phyloP scores from a whole-genome alignment of 805 yeast species.

The Dipodascopsis uninucleata region DNA sequence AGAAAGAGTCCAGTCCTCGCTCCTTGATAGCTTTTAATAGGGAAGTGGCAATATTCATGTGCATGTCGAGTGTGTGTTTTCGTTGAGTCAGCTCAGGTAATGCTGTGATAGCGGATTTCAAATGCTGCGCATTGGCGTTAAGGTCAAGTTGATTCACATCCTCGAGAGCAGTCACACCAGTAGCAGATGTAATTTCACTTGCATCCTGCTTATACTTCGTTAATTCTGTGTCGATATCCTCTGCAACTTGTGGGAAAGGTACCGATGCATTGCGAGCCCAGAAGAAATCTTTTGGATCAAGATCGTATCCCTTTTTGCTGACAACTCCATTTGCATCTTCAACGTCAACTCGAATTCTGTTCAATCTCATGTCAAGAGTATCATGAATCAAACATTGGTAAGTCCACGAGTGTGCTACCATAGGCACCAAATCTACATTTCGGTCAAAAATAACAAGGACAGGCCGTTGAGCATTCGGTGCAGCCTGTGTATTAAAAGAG shows the following conservation, averaged over 20 bases:
- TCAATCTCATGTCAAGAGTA: slow-evolving; percentile 75
- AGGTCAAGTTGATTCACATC: slow-evolving; percentile 54
- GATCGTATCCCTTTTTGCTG: slow-evolving; percentile 61
- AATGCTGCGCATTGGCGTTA: slow-evolving; percentile 37
- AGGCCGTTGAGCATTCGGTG: slow-evolving; percentile 9
- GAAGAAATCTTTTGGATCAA: slow-evolving; percentile 90
- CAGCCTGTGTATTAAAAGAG: slow-evolving; percentile 17
- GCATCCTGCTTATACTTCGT: slow-evolving; percentile 83
- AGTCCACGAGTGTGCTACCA: slow-evolving; percentile 97
- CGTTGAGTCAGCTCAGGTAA: slow-evolving; percentile 89
- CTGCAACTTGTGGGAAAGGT: slow-evolving; percentile 99
- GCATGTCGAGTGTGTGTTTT: slow-evolving; percentile 87
- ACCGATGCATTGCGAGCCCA: slow-evolving; percentile 80
- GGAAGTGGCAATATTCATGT: slow-evolving; percentile 89
- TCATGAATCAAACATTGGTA: slow-evolving; percentile 96
- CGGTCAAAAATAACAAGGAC: slow-evolving; percentile 84
- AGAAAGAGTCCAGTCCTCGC: slow-evolving; percentile 83
- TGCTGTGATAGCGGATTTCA: slow-evolving; percentile 74
- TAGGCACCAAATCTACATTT: slow-evolving; percentile 82
- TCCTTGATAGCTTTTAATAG: slow-evolving; percentile 77
- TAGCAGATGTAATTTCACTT: slow-evolving; percentile 71
- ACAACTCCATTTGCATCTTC: slow-evolving; percentile 36
- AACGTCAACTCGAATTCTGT: slow-evolving; percentile 63
- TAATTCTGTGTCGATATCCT: slow-evolving; percentile 82
- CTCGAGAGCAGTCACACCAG: slow-evolving; percentile 66